These are phyloP conservation scores for Schizochytrium sp. DNA, from an alignment of 108 stramenopile species.

Conservation along the genomic window DNA sequence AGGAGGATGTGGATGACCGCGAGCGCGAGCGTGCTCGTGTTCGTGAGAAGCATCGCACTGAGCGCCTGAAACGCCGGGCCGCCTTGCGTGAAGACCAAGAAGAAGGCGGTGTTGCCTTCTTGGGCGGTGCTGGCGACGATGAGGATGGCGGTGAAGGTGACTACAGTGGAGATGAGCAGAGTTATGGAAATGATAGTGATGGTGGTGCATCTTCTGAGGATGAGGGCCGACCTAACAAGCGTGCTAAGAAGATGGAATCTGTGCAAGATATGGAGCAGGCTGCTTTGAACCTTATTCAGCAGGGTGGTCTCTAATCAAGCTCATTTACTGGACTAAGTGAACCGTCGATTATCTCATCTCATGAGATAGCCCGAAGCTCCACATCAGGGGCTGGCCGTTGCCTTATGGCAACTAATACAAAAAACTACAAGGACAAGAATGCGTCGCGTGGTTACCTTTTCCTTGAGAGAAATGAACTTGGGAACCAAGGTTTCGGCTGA, in stretches of 20 bases:
- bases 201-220: background rate
- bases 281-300: background rate
- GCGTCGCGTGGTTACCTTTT: no score
- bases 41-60: constrained; percentile 13
- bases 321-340: background rate
- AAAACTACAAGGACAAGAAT: no score
- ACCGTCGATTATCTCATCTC: background rate
- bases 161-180: background rate
- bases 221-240: background rate
- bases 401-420: no score
- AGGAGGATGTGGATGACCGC: constrained; percentile 23
- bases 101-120: background rate
- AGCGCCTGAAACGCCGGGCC: background rate
- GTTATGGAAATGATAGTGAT: background rate
- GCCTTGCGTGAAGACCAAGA: background rate
- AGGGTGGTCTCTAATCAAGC: background rate
- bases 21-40: constrained; percentile 28
- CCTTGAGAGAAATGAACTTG: no score
- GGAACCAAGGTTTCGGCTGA: no score
- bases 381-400: no score
- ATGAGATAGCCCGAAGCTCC: background rate
- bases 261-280: constrained; percentile 12
- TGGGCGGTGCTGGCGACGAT: background rate
- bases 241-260: background rate
- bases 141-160: background rate